phyloP scores from a whole-genome alignment of 2,329 filamentous ascomycete genomes.

The Fusarium coicis region DNA sequence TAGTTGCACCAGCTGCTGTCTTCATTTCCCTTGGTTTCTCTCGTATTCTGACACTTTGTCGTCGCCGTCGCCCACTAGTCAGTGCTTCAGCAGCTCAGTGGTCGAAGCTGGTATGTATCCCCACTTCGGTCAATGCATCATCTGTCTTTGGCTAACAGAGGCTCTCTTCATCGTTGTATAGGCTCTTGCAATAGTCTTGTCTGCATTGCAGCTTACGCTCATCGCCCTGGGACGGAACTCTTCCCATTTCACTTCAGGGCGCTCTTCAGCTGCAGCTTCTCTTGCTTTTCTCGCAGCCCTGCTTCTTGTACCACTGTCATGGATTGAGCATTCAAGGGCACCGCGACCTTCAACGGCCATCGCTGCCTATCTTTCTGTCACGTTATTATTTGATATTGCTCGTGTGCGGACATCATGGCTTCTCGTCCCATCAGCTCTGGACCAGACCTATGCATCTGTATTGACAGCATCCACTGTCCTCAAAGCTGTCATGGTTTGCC shows the following conservation, averaged over 20 bases:
- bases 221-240: not conserved
- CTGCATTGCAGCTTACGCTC: not conserved
- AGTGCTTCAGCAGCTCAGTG: not conserved
- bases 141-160: not conserved
- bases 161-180: rapidly evolving
- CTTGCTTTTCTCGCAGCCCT: not conserved
- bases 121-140: not conserved
- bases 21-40: not conserved
- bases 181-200: not conserved
- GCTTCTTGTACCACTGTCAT: not conserved
- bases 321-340: not conserved
- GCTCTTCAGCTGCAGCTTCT: too few relatives aligned
- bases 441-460: rapidly evolving
- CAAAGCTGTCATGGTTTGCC: not conserved
- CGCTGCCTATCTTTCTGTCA: not conserved
- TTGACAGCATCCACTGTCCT: not conserved
- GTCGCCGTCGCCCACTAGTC: not conserved
- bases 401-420: not conserved
- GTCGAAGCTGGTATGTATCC: not conserved
- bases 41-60: not conserved
- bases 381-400: not conserved
- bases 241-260: not conserved
- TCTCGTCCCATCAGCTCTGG: rapidly evolving
- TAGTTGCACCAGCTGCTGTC: not conserved
- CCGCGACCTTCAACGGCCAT: not conserved